Evolutionary conservation across 169 alveolate species (phyloP), one percentile per base, ranked within the genome.

Genomic region (Plasmodium chabaudi): DNA sequence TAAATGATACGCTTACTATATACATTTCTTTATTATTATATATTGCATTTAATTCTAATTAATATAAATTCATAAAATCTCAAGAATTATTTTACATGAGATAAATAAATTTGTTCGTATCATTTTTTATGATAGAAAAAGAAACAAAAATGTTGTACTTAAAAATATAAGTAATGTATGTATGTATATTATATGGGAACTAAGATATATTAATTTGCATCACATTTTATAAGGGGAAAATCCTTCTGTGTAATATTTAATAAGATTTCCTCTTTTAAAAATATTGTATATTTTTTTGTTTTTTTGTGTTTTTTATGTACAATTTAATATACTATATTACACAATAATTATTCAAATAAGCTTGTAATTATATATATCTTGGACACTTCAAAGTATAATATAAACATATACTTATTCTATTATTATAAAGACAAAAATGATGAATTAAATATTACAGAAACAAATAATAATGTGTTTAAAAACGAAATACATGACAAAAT

Each of bases 381-480:
- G 27, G 57, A 51, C 34, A 19, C 46, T 15, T 65, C 23, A 55
- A 71, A 13, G 44, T 53, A 49, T 49, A 23, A 71, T 34, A 15
- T 53, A 60, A 49, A 46, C 53, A 68, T 53, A 23, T 59, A 59
- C 51, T 19, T 71, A 25, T 59, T 47, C 19, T 57, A 17, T 56
- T 72, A 25, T 57, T 57, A 53, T 56, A 72, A 63, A 21, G 87
- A 56, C 23, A 72, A 57, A 57, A 57, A 61, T n/a, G 53, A 72
- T 15, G 42, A 27, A 57, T 34, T n/a, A 72, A 72, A 39, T 72
- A 57, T 56, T 72, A 56, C 72, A 46, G 17, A 56, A 72, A 56
- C 87, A 17, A 72, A 56, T 47, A 56, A 56, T 71, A 7, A 7
- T 63, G 12, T 57, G n/a, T 12, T 72, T 72, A 56, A 25, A 34